Base-by-base conservation (phyloP, 176 grass and related monocot genomes). In the Aegilops tauschii region DNA sequence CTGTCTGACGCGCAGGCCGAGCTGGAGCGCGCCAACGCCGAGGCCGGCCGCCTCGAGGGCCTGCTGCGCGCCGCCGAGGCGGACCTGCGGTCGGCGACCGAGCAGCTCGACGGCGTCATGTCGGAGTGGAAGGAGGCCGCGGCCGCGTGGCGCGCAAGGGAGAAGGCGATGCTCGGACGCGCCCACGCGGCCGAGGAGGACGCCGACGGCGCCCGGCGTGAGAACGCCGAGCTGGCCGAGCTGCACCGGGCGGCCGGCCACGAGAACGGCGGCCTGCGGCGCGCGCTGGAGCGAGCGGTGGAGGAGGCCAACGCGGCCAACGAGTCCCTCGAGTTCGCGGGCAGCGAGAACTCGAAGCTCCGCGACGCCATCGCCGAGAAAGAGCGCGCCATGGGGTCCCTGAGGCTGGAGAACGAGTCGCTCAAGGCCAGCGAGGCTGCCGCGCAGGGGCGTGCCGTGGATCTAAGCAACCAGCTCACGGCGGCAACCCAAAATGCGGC, bases 351-450 rank as follows among this genome's bases (percentile, higher is more conserved):
- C 88, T 78, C 71, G 1, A 80, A 12, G 47, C 76, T 98, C 3
- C 87, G 76, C 29, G 88, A 96, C 87, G 78, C 69, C 44, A 8
- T 75, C 31, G 76, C 76, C 10, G 93, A 88, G 69, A 94, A 91
- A 13, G 92, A 94, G 28, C 39, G 56, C 16, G 35, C 71, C 1
- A 49, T 96, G 37, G 92, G 86, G n/a, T 58, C 23, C 5, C 28
- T 92, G 5, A 89, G 91, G 69, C 90, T 76, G 78, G 93, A 98
- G 49, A 91, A 86, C 74, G 90, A 95, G 44, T 44, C 25, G 0
- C 81, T 96, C 68, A 93, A 74, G 87, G 87, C 91, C 69, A 91
- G 94, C 47, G 92, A 94, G 80, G 85, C 88, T 71, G 92, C 90
- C 18, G 96, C 93, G 21, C 78, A 59, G 36, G 88, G 34, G 49